Evolutionary conservation across 371 early-diverging fungal species (phyloP).

Genomic region (Lichtheimia corymbifera): DNA sequence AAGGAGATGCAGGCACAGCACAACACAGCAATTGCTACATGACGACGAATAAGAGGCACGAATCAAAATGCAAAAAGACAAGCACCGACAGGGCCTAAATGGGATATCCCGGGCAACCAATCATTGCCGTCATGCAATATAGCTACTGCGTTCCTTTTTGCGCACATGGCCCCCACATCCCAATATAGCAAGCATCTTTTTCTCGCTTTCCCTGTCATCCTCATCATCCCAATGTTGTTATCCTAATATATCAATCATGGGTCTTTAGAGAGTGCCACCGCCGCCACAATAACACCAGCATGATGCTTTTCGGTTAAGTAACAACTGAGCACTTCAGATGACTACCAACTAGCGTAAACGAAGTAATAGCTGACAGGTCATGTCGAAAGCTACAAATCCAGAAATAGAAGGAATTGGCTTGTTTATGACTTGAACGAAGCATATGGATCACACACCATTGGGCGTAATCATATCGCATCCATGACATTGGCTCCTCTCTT

Average conservation of each 20-base stretch:
- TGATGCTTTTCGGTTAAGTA: background rate
- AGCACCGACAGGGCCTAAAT: background rate
- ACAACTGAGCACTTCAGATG: background rate
- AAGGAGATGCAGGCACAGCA: constrained; percentile 1
- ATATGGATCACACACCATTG: too few relatives aligned
- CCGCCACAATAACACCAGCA: background rate
- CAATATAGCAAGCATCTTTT: background rate
- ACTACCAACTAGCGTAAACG: too few relatives aligned
- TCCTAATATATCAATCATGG: too few relatives aligned
- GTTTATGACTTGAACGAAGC: too few relatives aligned
- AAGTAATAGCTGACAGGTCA: too few relatives aligned
- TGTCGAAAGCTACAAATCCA: too few relatives aligned
- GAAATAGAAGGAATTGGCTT: too few relatives aligned
- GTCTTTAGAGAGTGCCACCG: too few relatives aligned
- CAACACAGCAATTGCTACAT: background rate
- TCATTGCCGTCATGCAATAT: background rate
- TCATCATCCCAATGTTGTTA: background rate
- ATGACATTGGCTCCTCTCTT: too few relatives aligned
- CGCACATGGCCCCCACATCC: background rate
- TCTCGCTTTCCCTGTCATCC: background rate
- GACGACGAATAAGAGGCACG: background rate
- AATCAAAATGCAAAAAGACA: background rate
- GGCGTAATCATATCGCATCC: too few relatives aligned
- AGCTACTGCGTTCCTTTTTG: background rate
- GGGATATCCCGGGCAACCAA: constrained; percentile 2